Conservation (phyloP, 1,284 basidiomycete genomes). For the Apiotrichum siamense region DNA sequence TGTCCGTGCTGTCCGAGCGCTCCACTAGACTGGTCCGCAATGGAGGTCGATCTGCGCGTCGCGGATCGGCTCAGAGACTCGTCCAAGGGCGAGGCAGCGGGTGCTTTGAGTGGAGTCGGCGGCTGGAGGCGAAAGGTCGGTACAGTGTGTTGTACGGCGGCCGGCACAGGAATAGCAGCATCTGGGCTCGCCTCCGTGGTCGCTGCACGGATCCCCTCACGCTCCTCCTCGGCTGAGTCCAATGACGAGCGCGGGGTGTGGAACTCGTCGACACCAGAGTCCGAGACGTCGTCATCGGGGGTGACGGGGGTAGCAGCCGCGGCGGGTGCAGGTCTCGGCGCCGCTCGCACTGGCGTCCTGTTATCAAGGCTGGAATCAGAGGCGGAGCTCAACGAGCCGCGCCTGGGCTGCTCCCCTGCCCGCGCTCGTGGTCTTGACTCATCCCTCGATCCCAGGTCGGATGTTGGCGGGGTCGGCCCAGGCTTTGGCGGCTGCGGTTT, state of each 20-base stretch:
- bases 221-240: not conserved
- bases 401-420: no score
- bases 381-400: no score
- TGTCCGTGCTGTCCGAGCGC: no score
- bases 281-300: not conserved
- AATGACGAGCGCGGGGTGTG: conserved; percentile 13
- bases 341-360: not conserved
- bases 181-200: conserved; percentile 2
- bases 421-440: no score
- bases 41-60: not conserved
- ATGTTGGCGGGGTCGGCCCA: conserved; percentile 12
- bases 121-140: conserved; percentile 13
- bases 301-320: not conserved
- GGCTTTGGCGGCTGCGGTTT: conserved; percentile 34
- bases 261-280: conserved; percentile 6
- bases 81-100: not conserved
- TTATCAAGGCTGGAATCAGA: no score
- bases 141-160: no score
- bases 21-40: no score
- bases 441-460: not conserved
- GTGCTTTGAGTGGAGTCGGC: conserved; percentile 6
- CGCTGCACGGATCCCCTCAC: not conserved
- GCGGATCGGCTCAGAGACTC: not conserved
- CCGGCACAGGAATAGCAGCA: not conserved
- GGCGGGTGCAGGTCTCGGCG: not conserved